Base-by-base conservation (phyloP, 129 eudicot genomes). In the Mikania micrantha region DNA sequence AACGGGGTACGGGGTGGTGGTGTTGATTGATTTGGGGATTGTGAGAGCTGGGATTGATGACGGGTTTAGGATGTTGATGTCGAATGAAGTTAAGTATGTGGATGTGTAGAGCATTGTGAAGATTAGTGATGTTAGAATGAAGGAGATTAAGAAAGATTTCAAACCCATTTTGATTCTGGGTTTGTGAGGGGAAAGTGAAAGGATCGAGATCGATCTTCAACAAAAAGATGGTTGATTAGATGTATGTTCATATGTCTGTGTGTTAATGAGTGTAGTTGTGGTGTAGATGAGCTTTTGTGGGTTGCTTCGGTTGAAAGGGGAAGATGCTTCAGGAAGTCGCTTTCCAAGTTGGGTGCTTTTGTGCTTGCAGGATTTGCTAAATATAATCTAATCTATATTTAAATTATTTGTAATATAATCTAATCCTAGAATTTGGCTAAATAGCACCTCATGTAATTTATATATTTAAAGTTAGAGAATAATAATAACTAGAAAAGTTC, bases 41-140 rank as follows among this genome's bases (percentile, higher is more conserved):
- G 76, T 31, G 57, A 75, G 49, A 13, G 78, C 54, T 52, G 76
- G 72, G 21, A 77, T 25, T 9, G 87, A 75, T 70, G 79, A 70
- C 71, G 75, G 88, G 57, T 60, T 71, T 49, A 56, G 65, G 2
- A 10, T 47, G 38, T 11, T 45, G 62, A 32, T 64, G 41, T 49
- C 29, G 79, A 60, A 64, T 32, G 74, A 40, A 42, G 84, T 81
- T 38, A 75, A 56, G 63, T 79, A 71, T 24, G 94, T 80, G 56
- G 87, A 79, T 7, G 82, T 64, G 88, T 88, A 85, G 72, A 85
- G 76, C 44, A 85, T 67, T 44, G 77, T 82, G 64, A 74, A 78
- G 32, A 75, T 28, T 12, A 86, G 54, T 15, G 96, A 79, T 11
- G 88, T 84, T 24, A 82, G 45, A 3, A 80, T 73, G 84, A 92